phyloP scores from a whole-genome alignment of 148 eudicot species.

The Limonium bicolor region DNA sequence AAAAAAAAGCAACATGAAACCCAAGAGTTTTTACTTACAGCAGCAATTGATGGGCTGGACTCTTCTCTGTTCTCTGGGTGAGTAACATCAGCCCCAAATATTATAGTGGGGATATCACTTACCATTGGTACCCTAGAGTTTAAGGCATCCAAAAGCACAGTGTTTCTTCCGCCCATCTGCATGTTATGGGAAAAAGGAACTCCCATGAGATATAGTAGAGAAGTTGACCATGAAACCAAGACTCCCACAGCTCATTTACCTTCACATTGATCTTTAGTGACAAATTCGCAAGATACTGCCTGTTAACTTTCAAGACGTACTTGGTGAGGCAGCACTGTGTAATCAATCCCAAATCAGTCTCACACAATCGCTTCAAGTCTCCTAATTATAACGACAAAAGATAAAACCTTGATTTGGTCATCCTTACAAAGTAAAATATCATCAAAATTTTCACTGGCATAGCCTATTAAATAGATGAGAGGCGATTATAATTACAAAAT shows the following conservation, averaged over 20 bases:
- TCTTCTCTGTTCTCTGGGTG: constrained; percentile 88
- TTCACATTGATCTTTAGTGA: constrained; percentile 89
- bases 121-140: constrained; percentile 64
- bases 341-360: constrained; percentile 74
- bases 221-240: neutral
- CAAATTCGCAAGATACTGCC: constrained; percentile 67
- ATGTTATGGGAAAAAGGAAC: neutral
- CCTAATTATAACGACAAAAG: too few species aligned
- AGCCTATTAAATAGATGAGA: too few species aligned
- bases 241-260: constrained; percentile 17
- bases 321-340: constrained; percentile 81
- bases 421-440: too few species aligned
- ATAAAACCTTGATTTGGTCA: too few species aligned
- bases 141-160: constrained; percentile 66
- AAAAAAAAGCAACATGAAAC: neutral
- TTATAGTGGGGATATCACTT: constrained; percentile 77
- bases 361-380: constrained; percentile 73
- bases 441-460: too few species aligned
- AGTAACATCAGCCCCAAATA: constrained; percentile 95
- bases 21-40: constrained; percentile 26
- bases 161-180: constrained; percentile 81
- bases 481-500: too few species aligned
- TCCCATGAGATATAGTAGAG: neutral
- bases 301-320: constrained; percentile 52
- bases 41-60: constrained; percentile 83